A percentile compares a stretch with the other conserved stretches of the same genome.
These are phyloP conservation scores for Apiospora marii DNA, from an alignment of 2,329 filamentous ascomycete species.

Conservation along the genomic window DNA sequence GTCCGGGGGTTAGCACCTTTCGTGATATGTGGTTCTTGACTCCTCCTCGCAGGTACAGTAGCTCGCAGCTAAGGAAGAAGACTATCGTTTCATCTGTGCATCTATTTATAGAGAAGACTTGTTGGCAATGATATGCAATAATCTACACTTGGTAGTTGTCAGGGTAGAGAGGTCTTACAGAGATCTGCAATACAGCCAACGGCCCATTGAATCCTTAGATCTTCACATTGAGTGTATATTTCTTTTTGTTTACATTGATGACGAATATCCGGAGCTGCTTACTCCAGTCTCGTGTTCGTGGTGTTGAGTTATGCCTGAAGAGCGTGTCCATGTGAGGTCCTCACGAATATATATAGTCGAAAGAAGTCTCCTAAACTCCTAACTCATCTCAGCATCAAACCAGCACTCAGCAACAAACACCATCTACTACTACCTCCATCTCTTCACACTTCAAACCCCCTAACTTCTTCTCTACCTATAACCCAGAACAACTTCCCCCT, in stretches of 20 bases:
- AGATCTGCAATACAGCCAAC: not conserved
- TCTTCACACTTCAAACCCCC: not conserved
- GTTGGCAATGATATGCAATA: not conserved
- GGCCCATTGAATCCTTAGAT: not conserved
- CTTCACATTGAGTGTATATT: not conserved
- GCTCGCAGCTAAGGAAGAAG: not conserved
- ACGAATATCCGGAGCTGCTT: not conserved
- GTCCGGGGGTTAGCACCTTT: not conserved
- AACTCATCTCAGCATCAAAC: constrained; percentile 13
- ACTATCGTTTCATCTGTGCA: not conserved
- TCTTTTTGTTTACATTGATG: not conserved
- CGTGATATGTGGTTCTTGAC: not conserved
- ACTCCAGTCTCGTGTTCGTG: not conserved
- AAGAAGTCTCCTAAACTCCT: not conserved
- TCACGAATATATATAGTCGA: not conserved
- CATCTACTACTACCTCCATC: not conserved
- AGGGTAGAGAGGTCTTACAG: not conserved
- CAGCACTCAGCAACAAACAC: not conserved
- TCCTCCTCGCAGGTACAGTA: not conserved
- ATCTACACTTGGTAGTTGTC: not conserved
- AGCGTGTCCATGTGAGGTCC: not conserved
- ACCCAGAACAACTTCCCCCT: not conserved
- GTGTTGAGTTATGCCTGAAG: not conserved
- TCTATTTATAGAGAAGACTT: not conserved
- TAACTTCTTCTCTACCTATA: not conserved